Percentiles rank a stretch among this genome's conserved stretches.
These are phyloP conservation scores for Trichoderma koningii DNA, from an alignment of 2,329 filamentous ascomycete species.

Conservation along the genomic window DNA sequence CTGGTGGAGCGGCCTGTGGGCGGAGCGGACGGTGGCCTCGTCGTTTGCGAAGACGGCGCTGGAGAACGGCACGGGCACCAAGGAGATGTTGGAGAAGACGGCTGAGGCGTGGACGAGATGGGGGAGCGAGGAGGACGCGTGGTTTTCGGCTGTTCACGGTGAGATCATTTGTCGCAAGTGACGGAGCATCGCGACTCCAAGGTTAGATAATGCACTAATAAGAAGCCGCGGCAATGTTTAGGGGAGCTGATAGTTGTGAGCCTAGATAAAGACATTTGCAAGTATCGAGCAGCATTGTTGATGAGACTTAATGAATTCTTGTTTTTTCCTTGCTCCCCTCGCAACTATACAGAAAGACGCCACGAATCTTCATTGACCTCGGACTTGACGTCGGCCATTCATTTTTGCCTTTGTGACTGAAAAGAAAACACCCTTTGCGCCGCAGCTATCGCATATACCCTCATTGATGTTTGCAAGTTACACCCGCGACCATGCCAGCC, in stretches of 20 bases:
- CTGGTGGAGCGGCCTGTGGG: slow-evolving; percentile 33
- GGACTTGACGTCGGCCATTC: not conserved
- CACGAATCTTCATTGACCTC: not conserved
- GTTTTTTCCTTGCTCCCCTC: not conserved
- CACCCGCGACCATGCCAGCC: not conserved
- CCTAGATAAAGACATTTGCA: not conserved
- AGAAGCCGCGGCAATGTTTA: too few relatives aligned
- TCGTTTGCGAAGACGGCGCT: slow-evolving; percentile 30
- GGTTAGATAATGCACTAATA: too few relatives aligned
- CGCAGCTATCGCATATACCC: not conserved
- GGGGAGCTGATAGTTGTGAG: too few relatives aligned
- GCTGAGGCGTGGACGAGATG: slow-evolving; percentile 26
- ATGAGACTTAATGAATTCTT: not conserved
- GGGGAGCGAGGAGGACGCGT: slow-evolving; percentile 27
- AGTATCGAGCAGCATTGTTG: not conserved
- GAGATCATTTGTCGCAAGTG: slow-evolving; percentile 30
- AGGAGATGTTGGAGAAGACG: slow-evolving; percentile 31
- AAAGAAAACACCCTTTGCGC: not conserved
- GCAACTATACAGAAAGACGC: not conserved
- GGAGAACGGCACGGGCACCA: slow-evolving; percentile 24
- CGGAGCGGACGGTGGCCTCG: slow-evolving; percentile 31
- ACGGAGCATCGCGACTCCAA: not conserved
- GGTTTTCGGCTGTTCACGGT: slow-evolving; percentile 28
- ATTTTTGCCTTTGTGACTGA: too few relatives aligned
- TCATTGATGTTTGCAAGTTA: not conserved